Conservation (phyloP, 306 rosid species). For the Quercus alba region DNA sequence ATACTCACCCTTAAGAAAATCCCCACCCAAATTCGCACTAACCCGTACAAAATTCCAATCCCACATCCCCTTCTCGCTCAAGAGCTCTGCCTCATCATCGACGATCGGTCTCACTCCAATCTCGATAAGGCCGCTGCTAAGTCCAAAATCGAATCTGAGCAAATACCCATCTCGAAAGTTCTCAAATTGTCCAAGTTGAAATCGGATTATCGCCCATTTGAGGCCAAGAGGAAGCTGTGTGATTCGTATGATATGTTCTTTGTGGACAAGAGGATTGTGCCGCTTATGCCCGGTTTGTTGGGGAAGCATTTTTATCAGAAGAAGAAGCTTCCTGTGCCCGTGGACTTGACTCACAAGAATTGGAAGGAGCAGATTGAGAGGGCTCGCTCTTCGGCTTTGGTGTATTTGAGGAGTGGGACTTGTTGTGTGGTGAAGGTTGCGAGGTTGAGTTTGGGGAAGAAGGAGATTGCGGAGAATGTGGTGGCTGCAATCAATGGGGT, state of each 20-base stretch:
- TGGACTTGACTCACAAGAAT: constrained; percentile 61
- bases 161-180: constrained; percentile 50
- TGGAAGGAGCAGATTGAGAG: constrained; percentile 80
- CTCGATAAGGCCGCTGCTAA: constrained; percentile 45
- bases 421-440: constrained; percentile 80
- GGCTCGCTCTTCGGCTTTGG: constrained; percentile 43
- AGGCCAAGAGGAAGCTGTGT: constrained; percentile 65
- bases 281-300: constrained; percentile 44
- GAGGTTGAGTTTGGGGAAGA: constrained; percentile 39
- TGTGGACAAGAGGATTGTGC: constrained; percentile 57
- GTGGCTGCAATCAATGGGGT: constrained; percentile 46
- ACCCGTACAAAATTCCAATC: constrained; percentile 59
- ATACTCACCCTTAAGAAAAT: constrained; percentile 57
- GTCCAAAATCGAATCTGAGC: constrained; percentile 51
- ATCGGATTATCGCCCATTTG: constrained; percentile 65
- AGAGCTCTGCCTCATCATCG: constrained; percentile 67
- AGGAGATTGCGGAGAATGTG: constrained; percentile 59
- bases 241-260: constrained; percentile 64
- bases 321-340: constrained; percentile 74
- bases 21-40: constrained; percentile 50
- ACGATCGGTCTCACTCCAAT: constrained; percentile 54
- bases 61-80: constrained; percentile 50
- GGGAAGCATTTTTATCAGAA: constrained; percentile 82
- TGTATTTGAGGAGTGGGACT: constrained; percentile 63
- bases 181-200: constrained; percentile 65